Conservation (phyloP, 2,329 filamentous ascomycete species). For the Botrytis elliptica region DNA sequence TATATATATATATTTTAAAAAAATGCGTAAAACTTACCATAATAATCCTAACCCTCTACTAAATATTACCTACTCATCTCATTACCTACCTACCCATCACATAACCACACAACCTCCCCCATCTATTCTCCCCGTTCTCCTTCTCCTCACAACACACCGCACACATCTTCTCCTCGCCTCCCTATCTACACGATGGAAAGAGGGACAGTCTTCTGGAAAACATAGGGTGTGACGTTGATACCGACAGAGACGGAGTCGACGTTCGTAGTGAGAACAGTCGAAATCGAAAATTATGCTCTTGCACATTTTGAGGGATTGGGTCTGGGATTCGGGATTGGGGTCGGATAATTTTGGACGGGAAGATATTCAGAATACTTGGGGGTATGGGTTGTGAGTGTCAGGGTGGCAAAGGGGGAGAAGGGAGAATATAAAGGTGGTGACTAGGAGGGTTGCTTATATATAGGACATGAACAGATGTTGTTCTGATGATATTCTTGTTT, state of each 20-base stretch:
- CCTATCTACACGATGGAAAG: not conserved
- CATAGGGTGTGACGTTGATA: not conserved
- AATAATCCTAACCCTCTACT: not conserved
- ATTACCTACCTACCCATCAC: not conserved
- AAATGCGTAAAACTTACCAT: not conserved
- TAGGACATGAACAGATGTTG: not conserved
- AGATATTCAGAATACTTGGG: not conserved
- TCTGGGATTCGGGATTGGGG: not conserved
- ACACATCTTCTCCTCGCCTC: not conserved
- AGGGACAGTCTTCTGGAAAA: not conserved
- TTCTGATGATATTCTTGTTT: not conserved
- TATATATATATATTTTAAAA: too few relatives aligned
- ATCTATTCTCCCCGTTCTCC: not conserved
- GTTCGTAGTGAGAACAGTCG: not conserved
- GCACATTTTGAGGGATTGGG: not conserved
- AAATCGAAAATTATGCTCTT: conserved; percentile 5
- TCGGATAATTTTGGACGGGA: not conserved
- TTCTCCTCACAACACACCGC: not conserved
- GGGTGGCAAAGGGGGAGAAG: not conserved
- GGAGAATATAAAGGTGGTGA: too few relatives aligned
- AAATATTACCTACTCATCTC: not conserved
- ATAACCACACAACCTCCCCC: not conserved
- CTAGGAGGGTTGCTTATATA: not conserved
- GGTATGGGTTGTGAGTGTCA: not conserved
- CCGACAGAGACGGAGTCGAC: not conserved